A percentile compares a stretch with the other conserved stretches of the same genome.
Conservation (phyloP, 768 basidiomycete genomes). For the Rhizopogon vesiculosus region DNA sequence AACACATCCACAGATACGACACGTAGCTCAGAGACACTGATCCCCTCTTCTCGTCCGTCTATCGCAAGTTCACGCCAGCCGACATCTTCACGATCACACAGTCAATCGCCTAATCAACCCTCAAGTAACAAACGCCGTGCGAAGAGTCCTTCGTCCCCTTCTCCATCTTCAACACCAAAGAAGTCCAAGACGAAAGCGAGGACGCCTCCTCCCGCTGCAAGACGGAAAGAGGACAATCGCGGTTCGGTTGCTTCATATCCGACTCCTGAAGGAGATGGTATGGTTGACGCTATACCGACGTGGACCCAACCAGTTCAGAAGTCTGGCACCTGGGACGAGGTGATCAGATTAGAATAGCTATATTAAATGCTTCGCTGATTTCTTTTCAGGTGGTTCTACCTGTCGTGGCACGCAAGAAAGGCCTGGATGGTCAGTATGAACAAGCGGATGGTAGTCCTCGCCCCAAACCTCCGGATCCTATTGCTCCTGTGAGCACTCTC, state of each 20-base stretch:
- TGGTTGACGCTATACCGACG: constrained; percentile 73
- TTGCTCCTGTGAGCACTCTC: neutral
- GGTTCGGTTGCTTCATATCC: constrained; percentile 69
- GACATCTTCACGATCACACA: constrained; percentile 21
- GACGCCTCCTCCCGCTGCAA: constrained; percentile 24
- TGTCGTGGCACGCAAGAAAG: constrained; percentile 80
- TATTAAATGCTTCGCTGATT: constrained; percentile 6
- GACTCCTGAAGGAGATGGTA: constrained; percentile 46
- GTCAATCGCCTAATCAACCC: constrained; percentile 22
- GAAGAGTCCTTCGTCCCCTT: constrained; percentile 42
- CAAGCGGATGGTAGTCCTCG: constrained; percentile 65
- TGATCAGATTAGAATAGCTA: constrained; percentile 24
- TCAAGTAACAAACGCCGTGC: constrained; percentile 34
- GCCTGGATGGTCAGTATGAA: constrained; percentile 66
- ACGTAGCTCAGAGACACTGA: constrained; percentile 37
- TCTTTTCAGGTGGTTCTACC: constrained; percentile 68
- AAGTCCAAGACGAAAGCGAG: constrained; percentile 32
- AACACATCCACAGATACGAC: constrained; percentile 36
- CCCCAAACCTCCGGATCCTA: constrained; percentile 36
- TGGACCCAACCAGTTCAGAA: constrained; percentile 73
- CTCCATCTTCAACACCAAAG: constrained; percentile 35
- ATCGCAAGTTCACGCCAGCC: constrained; percentile 20
- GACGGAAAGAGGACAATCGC: constrained; percentile 42
- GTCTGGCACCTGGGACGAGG: constrained; percentile 84
- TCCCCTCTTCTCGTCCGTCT: constrained; percentile 30